These are phyloP conservation scores for Ascochyta lentis DNA, from an alignment of 2,329 filamentous ascomycete species.

Conservation along the genomic window DNA sequence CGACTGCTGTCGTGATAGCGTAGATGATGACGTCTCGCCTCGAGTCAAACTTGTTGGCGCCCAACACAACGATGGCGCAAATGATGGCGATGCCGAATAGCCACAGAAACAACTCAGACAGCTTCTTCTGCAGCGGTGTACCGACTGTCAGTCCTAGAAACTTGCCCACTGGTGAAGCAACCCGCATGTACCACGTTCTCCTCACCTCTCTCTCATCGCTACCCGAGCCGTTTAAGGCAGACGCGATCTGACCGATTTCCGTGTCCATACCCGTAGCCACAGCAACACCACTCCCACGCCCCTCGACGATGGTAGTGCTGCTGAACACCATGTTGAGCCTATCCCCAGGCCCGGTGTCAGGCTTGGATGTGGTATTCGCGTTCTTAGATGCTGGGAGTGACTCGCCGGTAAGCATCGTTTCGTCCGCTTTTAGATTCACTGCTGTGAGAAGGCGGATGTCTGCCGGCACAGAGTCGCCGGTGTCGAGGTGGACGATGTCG, in stretches of 20 bases:
- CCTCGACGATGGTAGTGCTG: constrained; percentile 71
- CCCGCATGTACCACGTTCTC: constrained; percentile 30
- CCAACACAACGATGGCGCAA: constrained; percentile 44
- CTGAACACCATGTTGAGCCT: constrained; percentile 73
- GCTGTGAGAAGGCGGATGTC: constrained; percentile 68
- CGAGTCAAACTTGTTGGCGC: constrained; percentile 43
- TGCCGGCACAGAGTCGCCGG: constrained; percentile 72
- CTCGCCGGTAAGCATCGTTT: constrained; percentile 73
- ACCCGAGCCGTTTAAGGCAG: constrained; percentile 59
- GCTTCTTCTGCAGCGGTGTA: constrained; percentile 47
- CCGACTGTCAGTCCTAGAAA: constrained; percentile 49
- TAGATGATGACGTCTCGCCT: constrained; percentile 48
- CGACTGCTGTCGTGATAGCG: constrained; percentile 42
- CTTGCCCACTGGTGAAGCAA: constrained; percentile 37
- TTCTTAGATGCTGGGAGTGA: constrained; percentile 71
- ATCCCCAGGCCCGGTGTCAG: constrained; percentile 68
- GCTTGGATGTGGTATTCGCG: constrained; percentile 59
- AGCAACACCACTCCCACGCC: constrained; percentile 71
- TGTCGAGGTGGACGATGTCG: constrained; percentile 66
- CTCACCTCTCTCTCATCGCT: constrained; percentile 48
- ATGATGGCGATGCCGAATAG: constrained; percentile 42
- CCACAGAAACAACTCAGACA: constrained; percentile 35
- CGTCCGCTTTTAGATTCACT: constrained; percentile 77
- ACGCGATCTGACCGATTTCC: constrained; percentile 74
- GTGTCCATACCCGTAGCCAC: constrained; percentile 72